Evolutionary conservation across 1,284 basidiomycete genomes (phyloP), one percentile per base, ranked within the genome.

Genomic region (Puccinia polysora): DNA sequence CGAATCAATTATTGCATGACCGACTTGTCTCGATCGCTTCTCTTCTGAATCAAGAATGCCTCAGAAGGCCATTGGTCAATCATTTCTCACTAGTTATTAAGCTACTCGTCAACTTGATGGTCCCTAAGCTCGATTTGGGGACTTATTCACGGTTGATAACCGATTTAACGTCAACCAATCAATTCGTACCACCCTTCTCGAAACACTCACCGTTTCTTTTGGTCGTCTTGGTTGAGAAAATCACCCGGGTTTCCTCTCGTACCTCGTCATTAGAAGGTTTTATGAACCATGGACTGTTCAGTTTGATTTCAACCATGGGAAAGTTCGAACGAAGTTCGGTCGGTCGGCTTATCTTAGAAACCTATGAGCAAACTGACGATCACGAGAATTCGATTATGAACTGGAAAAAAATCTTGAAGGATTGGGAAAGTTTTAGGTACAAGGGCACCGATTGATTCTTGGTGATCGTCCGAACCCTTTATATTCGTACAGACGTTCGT

Each of bases 381-480:
- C n/a, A 47, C 18, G 14, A 30, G 49, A 49, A 63, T 45, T 30
- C 12, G 23, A 15, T 52, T 25, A 23, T 65, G 1, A 65, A 52
- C 40, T 69, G 65, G 65, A 69, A 55, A 45, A 69, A 69, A 47
- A 69, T 50, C 2, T 50, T 69, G 10, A 69, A 59, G 20, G 50
- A 34, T 59, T 69, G 65, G 65, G 65, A 69, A 30, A 30, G 7
- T 20, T 49, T 45, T 4, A 58, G 65, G 36, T 69, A 69, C 28
- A 69, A 69, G 50, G 65, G 65, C 3, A 59, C 43, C 18, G 65
- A 69, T 69, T 69, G 65, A 69, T 25, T 30, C 23, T 28, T 32
- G 49, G n/a, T n/a, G n/a, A n/a, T n/a, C n/a, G n/a, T n/a, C n/a
- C n/a, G n/a, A n/a, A n/a, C n/a, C n/a, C n/a, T n/a, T n/a, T n/a